Evolutionary conservation across 1,139 yeast species (phyloP).

Genomic region (Waltiozyma sp.): DNA sequence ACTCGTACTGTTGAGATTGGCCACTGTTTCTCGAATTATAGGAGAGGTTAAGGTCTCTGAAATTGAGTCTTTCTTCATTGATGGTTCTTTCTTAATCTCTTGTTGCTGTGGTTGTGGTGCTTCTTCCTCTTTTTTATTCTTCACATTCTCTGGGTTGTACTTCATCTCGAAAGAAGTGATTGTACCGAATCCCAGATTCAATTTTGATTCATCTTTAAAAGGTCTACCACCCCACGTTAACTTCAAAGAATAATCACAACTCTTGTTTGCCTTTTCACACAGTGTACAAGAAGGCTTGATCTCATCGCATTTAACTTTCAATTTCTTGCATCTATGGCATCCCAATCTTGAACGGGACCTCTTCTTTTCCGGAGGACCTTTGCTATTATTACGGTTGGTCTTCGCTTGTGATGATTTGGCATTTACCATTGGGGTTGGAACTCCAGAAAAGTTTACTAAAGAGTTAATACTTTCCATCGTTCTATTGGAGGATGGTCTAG

Average conservation of each 20-base stretch:
- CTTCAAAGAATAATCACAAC: slow-evolving; percentile 57
- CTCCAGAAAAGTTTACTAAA: too few relatives aligned
- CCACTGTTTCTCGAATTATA: neutral
- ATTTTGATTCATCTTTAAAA: slow-evolving; percentile 29
- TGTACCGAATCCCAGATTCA: slow-evolving; percentile 12
- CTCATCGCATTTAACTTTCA: slow-evolving; percentile 71
- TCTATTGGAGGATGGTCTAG: neutral
- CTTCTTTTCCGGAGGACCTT: slow-evolving; percentile 7
- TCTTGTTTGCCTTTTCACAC: slow-evolving; percentile 36
- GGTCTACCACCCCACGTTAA: slow-evolving; percentile 78
- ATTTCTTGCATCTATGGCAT: slow-evolving; percentile 58
- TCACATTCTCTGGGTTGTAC: slow-evolving; percentile 4
- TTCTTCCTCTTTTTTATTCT: neutral
- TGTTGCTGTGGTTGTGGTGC: too few relatives aligned
- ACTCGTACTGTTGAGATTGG: neutral
- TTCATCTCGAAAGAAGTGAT: slow-evolving; percentile 9
- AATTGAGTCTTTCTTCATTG: neutral
- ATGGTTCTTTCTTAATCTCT: too few relatives aligned
- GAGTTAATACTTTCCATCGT: neutral
- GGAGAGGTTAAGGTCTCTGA: too few relatives aligned
- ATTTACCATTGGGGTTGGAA: neutral
- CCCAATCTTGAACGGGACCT: slow-evolving; percentile 34
- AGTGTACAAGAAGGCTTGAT: slow-evolving; percentile 50
- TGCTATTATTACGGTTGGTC: neutral
- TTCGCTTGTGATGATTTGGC: neutral